Conservation (phyloP, 2,329 filamentous ascomycete species). For the Tolypocladium tundrense region DNA sequence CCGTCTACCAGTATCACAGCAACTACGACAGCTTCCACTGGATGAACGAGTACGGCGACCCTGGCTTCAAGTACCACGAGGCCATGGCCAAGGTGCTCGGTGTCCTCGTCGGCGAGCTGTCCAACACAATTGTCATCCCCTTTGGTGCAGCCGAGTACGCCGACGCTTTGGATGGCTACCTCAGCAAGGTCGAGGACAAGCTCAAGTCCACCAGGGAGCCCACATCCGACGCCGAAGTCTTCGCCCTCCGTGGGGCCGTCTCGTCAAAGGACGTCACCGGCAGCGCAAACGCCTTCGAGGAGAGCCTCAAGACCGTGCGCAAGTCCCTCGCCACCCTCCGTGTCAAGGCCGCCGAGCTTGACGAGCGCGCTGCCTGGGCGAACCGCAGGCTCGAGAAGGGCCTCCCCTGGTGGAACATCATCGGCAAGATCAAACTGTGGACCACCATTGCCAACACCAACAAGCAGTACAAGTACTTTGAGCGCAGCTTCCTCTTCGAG, state of each 20-base stretch:
- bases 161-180: conserved; percentile 39
- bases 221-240: conserved; percentile 17
- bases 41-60: conserved; percentile 76
- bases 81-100: conserved; percentile 57
- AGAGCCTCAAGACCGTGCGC: conserved; percentile 27
- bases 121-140: conserved; percentile 50
- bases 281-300: conserved; percentile 27
- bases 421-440: conserved; percentile 54
- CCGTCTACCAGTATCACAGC: conserved; percentile 75
- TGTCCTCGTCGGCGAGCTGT: conserved; percentile 49
- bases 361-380: conserved; percentile 31
- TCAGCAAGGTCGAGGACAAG: conserved; percentile 39
- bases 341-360: conserved; percentile 31
- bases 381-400: conserved; percentile 34
- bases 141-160: conserved; percentile 59
- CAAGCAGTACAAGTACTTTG: conserved; percentile 71
- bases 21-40: conserved; percentile 88
- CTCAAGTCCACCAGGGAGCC: conserved; percentile 22
- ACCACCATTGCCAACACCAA: conserved; percentile 59
- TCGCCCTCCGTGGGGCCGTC: conserved; percentile 16
- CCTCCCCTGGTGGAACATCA: conserved; percentile 72
- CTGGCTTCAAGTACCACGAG: conserved; percentile 54
- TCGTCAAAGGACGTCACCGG: conserved; percentile 16
- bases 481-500: conserved; percentile 68
- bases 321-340: conserved; percentile 26